phyloP scores from a whole-genome alignment of 495 filamentous ascomycete genomes.

The Parachaetomium inaequale region DNA sequence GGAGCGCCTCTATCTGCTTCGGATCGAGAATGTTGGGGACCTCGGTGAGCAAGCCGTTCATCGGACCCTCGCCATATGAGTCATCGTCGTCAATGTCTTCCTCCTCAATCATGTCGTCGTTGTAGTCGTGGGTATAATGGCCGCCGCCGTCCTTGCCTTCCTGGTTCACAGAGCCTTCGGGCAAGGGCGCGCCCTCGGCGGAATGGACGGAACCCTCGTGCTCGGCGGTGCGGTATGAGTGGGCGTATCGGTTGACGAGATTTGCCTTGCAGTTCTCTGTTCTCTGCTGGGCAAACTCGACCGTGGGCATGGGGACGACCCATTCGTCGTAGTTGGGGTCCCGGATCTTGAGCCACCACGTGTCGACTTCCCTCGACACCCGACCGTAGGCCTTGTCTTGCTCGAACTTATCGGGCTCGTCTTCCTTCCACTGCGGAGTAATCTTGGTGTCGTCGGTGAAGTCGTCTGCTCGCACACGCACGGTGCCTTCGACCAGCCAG shows the following conservation, averaged over 20 bases:
- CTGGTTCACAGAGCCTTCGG: constrained; percentile 51
- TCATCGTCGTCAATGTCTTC: constrained; percentile 80
- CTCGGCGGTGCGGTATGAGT: constrained; percentile 56
- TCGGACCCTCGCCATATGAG: constrained; percentile 74
- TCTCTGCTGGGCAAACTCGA: constrained; percentile 49
- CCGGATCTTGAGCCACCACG: constrained; percentile 54
- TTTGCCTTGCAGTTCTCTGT: constrained; percentile 48
- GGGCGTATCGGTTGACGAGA: constrained; percentile 46
- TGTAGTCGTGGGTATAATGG: constrained; percentile 42
- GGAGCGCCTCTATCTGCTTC: constrained; percentile 87
- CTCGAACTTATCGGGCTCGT: constrained; percentile 47
- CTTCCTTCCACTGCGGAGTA: constrained; percentile 41
- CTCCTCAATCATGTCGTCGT: constrained; percentile 54
- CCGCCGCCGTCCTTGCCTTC: constrained; percentile 42
- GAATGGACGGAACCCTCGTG: constrained; percentile 56
- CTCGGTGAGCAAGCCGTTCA: constrained; percentile 83
- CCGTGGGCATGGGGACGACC: constrained; percentile 49
- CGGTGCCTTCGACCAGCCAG: constrained; percentile 37
- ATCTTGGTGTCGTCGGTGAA: constrained; percentile 33
- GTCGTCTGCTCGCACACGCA: constrained; percentile 32
- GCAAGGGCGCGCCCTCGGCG: constrained; percentile 32
- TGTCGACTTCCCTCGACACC: constrained; percentile 55
- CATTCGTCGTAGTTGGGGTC: constrained; percentile 52
- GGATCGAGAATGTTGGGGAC: constrained; percentile 91
- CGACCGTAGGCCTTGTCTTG: constrained; percentile 51